Evolutionary conservation across 805 yeast genomes (phyloP).

Genomic region (Cyberlindnera veronae): DNA sequence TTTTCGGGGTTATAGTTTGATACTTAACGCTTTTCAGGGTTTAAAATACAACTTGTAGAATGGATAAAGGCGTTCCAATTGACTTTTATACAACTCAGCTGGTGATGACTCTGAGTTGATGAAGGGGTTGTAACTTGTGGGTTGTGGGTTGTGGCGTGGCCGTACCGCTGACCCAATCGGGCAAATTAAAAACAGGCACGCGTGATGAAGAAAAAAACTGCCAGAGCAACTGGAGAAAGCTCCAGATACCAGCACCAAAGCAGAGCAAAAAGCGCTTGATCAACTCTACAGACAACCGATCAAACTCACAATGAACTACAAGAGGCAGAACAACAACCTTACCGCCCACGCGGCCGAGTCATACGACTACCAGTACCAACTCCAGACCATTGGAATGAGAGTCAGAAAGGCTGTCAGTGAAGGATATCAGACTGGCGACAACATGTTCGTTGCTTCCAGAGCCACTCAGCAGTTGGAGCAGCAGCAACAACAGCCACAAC

Average conservation of each 20-base stretch:
- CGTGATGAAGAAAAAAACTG: not conserved
- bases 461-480: slow-evolving; percentile 23
- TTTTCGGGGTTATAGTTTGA: not conserved
- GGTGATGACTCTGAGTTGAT: no score
- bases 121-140: no score
- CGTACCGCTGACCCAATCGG: slow-evolving; percentile 1
- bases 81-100: no score
- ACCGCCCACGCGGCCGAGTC: slow-evolving; percentile 28
- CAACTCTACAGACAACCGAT: no score
- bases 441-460: slow-evolving; percentile 12
- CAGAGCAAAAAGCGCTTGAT: no score
- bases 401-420: slow-evolving; percentile 63
- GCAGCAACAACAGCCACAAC: slow-evolving; percentile 20
- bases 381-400: slow-evolving; percentile 66
- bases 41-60: no score
- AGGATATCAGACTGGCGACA: slow-evolving; percentile 43
- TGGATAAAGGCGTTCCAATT: no score
- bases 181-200: not conserved
- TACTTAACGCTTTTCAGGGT: no score
- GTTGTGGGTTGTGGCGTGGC: no score
- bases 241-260: no score
- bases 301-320: no score
- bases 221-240: no score
- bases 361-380: slow-evolving; percentile 33
- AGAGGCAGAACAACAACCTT: slow-evolving; percentile 33